These are phyloP conservation scores for Stephanodiscus triporus DNA, from an alignment of 108 stramenopile genomes.

Conservation along the genomic window DNA sequence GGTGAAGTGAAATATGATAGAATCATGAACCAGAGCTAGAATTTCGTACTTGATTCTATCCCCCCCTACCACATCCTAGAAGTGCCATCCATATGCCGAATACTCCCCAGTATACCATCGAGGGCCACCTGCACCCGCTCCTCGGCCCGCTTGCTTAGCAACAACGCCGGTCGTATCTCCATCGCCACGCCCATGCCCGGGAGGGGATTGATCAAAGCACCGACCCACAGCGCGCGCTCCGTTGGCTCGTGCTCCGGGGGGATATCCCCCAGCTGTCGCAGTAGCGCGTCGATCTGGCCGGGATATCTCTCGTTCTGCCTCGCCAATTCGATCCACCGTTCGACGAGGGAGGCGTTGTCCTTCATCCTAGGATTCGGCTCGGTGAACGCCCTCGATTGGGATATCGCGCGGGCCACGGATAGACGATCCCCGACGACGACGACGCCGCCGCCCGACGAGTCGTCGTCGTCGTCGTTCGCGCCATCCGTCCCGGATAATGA, in stretches of 20 bases:
- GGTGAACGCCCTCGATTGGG: conserved; percentile 56
- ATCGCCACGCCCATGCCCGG: conserved; percentile 77
- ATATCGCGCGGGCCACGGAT: conserved; percentile 59
- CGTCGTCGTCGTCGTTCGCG: not conserved
- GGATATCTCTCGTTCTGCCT: conserved; percentile 57
- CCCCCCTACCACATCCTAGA: conserved; percentile 26
- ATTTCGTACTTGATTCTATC: no score
- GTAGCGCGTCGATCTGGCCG: conserved; percentile 60
- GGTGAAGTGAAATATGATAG: no score
- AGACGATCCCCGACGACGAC: conserved; percentile 42
- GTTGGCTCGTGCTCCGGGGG: conserved; percentile 64
- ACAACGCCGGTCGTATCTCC: conserved; percentile 70
- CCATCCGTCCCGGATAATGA: not conserved
- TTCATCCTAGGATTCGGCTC: conserved; percentile 59
- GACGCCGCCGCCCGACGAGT: not conserved
- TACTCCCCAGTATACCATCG: conserved; percentile 61
- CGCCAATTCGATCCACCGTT: conserved; percentile 74
- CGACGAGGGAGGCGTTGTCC: conserved; percentile 50
- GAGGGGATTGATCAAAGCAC: conserved; percentile 76
- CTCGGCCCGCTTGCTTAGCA: conserved; percentile 65
- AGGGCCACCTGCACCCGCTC: conserved; percentile 62
- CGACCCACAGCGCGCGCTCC: conserved; percentile 83
- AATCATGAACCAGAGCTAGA: no score
- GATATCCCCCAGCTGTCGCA: conserved; percentile 63
- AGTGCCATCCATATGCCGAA: conserved; percentile 72